phyloP scores from a whole-genome alignment of 2,329 filamentous ascomycete genomes.

The Colletotrichum horii region DNA sequence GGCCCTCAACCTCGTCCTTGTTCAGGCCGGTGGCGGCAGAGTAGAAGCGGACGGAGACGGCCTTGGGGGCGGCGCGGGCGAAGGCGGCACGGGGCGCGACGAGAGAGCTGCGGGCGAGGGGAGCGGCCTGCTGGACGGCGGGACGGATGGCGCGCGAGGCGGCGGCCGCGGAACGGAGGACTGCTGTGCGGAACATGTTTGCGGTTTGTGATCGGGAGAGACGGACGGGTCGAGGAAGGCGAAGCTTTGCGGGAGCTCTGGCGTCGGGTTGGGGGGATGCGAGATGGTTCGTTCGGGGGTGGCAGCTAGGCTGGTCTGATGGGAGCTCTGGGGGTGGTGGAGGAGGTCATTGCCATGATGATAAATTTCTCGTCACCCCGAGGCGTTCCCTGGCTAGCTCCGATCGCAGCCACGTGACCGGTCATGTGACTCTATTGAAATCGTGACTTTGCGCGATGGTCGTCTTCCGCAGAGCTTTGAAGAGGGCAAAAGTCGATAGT shows the following conservation, averaged over 20 bases:
- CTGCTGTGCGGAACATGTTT: conserved; percentile 88
- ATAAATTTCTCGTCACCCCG: conserved; percentile 26
- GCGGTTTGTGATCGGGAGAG: conserved; percentile 19
- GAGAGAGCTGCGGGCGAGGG: conserved; percentile 52
- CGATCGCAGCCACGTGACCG: background rate
- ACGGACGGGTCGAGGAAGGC: background rate
- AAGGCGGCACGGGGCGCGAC: conserved; percentile 63
- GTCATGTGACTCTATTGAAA: background rate
- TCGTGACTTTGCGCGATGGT: background rate
- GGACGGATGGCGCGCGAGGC: conserved; percentile 55
- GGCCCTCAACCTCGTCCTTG: conserved; percentile 85
- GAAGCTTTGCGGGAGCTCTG: background rate
- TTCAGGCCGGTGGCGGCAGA: conserved; percentile 79
- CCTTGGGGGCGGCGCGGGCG: conserved; percentile 65
- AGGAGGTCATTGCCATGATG: conserved; percentile 18
- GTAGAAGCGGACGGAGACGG: conserved; percentile 79
- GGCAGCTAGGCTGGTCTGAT: conserved; percentile 2
- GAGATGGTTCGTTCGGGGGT: background rate
- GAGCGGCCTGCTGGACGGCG: conserved; percentile 62
- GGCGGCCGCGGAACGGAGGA: conserved; percentile 77
- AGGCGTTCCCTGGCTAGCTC: conserved; percentile 16
- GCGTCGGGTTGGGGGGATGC: background rate
- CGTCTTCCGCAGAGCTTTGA: no score
- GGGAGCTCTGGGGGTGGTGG: conserved; percentile 8
- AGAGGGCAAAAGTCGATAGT: rapidly evolving